Evolutionary conservation across 352 stramenopile genomes (phyloP).

Genomic region (Hyphochytrium catenoides): DNA sequence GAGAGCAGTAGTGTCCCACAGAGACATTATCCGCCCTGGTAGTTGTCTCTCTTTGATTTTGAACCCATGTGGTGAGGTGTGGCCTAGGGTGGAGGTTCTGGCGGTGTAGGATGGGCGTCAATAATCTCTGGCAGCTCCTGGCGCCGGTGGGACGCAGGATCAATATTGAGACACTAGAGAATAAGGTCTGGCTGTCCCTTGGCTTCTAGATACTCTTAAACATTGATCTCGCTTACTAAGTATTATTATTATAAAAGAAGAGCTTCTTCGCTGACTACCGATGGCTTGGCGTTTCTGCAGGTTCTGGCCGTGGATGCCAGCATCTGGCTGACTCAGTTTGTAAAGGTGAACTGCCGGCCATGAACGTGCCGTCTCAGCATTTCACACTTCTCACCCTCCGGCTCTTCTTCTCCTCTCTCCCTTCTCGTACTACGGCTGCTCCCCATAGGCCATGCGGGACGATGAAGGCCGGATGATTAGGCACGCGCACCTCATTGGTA

Average conservation of each 20-base stretch:
- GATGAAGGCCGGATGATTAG: slow-evolving; percentile 75
- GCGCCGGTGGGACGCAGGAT: slow-evolving; percentile 83
- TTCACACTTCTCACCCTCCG: too few species aligned
- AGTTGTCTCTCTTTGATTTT: too few species aligned
- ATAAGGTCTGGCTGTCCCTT: slow-evolving; percentile 14
- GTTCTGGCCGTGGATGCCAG: slow-evolving; percentile 92
- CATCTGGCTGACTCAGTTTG: slow-evolving; percentile 98
- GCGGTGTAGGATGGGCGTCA: slow-evolving; percentile 98
- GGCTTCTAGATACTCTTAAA: slow-evolving; percentile 1
- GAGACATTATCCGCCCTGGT: too few species aligned
- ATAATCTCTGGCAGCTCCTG: slow-evolving; percentile 93
- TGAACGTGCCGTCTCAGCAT: too few species aligned
- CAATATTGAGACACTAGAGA: slow-evolving; percentile 90
- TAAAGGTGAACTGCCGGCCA: slow-evolving; percentile 93
- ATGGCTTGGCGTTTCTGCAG: slow-evolving; percentile 17
- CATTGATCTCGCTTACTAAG: neutral
- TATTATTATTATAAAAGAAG: neutral
- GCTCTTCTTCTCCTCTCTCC: too few species aligned
- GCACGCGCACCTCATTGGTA: slow-evolving; percentile 84
- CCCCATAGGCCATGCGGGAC: too few species aligned
- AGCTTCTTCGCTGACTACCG: neutral
- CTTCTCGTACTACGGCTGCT: too few species aligned
- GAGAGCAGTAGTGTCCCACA: too few species aligned
- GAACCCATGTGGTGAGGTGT: too few species aligned
- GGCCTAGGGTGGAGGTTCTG: too few species aligned